Evolutionary conservation across 2,329 filamentous ascomycete species (phyloP), one percentile per base, ranked within the genome.

Genomic region (Colletotrichum abscissum): DNA sequence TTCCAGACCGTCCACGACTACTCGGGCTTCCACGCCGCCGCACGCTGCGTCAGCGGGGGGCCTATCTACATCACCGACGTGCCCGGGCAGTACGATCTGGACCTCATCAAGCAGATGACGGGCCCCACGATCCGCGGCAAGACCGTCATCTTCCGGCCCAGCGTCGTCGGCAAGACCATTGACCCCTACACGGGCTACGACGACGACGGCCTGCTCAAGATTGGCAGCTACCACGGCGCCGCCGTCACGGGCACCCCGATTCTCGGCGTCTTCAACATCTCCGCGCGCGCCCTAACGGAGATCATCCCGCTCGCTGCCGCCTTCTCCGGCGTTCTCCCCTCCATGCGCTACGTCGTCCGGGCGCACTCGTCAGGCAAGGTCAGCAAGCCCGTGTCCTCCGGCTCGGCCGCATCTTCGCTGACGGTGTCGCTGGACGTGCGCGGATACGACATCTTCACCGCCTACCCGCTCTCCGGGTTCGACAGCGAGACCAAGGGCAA

Each of bases 21-120:
- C 80, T 93, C 93, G 0, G 90, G 89, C 0, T 97, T 97, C 80
- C 97, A 99, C 77, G 97, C 94, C 5, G 96, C 97, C 1, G 95
- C 95, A 2, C 90, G 97, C 59, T 97, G 95, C 81, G 87, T 99
- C 11, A 95, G 93, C 60, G 97, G 97, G 9, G 97, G 97, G 0
- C 97, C 96, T 0, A 93, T 99, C 54, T 98, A 97, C 78, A 95
- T 99, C 80, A 98, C 96, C 0, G 97, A 99, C 81, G 89, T 91
- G 0, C 96, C 96, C 0, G 95, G 95, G 0, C 84, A 94, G 73
- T 95, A 98, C 81, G 89, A 98, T 78, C 78, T 95, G 35, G 83
- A 88, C 6, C 82, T 99, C 19, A 93, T 99, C 73, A 83, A 87
- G 33, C 92, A 97, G 80, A 95, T 98, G 88, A 95, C 93, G 0